phyloP scores from a whole-genome alignment of 371 early-diverging fungal species.

The Rhizopus sp. region DNA sequence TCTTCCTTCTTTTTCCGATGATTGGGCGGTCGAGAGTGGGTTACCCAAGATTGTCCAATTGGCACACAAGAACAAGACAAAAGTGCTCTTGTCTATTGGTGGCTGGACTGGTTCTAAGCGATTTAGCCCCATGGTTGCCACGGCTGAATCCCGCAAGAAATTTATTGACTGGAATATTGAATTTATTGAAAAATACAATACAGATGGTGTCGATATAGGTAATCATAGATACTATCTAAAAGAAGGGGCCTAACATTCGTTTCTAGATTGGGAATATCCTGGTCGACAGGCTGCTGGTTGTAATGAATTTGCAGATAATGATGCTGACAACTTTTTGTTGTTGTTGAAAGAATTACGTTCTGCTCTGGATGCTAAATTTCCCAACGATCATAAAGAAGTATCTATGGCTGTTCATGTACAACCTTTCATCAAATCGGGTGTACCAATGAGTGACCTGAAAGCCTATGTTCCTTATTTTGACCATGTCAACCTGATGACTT shows the following conservation, averaged over 20 bases:
- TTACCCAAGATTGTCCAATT: slow-evolving; percentile 48
- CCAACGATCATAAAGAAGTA: slow-evolving; percentile 58
- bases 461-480: slow-evolving; percentile 66
- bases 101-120: slow-evolving; percentile 78
- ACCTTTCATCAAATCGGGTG: slow-evolving; percentile 54
- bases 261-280: slow-evolving; percentile 81
- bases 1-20: slow-evolving; percentile 52
- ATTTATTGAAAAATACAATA: slow-evolving; percentile 44
- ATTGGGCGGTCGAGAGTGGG: slow-evolving; percentile 39
- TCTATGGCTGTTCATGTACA: slow-evolving; percentile 73
- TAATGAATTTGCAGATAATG: slow-evolving; percentile 55
- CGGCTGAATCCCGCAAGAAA: slow-evolving; percentile 35
- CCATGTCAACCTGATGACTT: slow-evolving; percentile 68
- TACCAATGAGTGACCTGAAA: slow-evolving; percentile 55
- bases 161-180: slow-evolving; percentile 63
- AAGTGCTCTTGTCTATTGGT: slow-evolving; percentile 72
- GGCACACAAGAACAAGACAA: slow-evolving; percentile 61
- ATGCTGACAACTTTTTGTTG: slow-evolving; percentile 57
- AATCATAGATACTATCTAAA: neutral
- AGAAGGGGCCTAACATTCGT: neutral
- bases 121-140: slow-evolving; percentile 63
- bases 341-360: slow-evolving; percentile 62
- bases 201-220: slow-evolving; percentile 64
- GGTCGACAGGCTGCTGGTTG: slow-evolving; percentile 69
- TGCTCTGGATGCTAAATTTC: slow-evolving; percentile 61